phyloP scores from a whole-genome alignment of 169 alveolate genomes.

The Cardiosporidium cionae region DNA sequence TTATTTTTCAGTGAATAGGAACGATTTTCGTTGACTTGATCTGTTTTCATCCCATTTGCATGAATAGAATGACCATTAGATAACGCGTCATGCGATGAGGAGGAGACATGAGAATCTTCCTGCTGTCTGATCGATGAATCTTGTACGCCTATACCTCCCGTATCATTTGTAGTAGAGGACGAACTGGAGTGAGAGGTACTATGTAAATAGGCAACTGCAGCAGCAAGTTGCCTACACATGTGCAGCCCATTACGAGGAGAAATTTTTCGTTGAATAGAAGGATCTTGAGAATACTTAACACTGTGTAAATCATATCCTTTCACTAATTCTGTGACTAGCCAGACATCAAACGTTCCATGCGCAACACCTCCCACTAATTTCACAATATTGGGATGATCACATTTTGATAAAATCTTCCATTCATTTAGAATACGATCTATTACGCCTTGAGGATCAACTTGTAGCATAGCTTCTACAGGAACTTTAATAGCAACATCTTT shows the following conservation, averaged over 20 bases:
- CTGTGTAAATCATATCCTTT: conserved; percentile 75
- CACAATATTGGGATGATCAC: background rate
- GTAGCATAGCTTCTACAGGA: conserved; percentile 67
- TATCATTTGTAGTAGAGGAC: no score
- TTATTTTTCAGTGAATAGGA: conserved; percentile 46
- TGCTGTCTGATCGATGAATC: no score
- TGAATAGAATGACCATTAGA: no score
- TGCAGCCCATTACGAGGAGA: conserved; percentile 38
- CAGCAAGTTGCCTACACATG: conserved; percentile 76
- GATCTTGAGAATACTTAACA: conserved; percentile 51
- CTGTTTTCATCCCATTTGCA: no score
- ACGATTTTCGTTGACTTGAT: no score
- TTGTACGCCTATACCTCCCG: no score
- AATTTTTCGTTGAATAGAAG: conserved; percentile 6
- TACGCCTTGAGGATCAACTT: conserved; percentile 72
- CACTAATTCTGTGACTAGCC: conserved; percentile 70
- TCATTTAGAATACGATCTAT: conserved; percentile 69
- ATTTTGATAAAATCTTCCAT: conserved; percentile 65
- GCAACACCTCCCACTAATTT: conserved; percentile 54
- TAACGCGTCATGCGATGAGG: no score
- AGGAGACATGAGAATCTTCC: no score
- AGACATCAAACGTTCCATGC: conserved; percentile 70
- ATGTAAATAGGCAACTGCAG: conserved; percentile 62
- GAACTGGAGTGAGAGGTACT: conserved; percentile 58
- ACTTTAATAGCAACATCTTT: conserved; percentile 61